Evolutionary conservation across 371 early-diverging fungal genomes (phyloP), one percentile per base, ranked within the genome.

Genomic region (Sanchytrium tribonematis): DNA sequence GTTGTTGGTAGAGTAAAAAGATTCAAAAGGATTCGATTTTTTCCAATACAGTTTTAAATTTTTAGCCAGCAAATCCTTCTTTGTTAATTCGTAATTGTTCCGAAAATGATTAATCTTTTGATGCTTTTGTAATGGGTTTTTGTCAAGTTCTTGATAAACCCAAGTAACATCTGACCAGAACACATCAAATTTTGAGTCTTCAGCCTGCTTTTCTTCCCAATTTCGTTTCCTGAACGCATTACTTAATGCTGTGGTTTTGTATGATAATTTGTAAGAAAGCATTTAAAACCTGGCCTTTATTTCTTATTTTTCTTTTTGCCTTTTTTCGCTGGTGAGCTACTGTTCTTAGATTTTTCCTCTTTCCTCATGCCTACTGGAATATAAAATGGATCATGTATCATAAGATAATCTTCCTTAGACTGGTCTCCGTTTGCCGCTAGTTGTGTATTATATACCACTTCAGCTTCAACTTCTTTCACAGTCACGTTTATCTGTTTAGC

Each of bases 1-100:
- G 31, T 81, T 78, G 72, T 79, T 80, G 28, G 22, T 28, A 70
- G 1, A 1, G 22, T 66, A 69, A 31, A 32, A 48, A 12, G 67
- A 30, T 48, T 70, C 71, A 28, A 73, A 73, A 69, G 2, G 80
- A 71, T 69, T 80, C 82, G 29, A 71, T 70, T 70, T 79, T 79
- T 27, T 81, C 83, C 69, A 78, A 75, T 72, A 77, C 78, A 71
- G 78, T 71, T 83, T 83, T 68, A 83, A 74, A 74, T 83, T 83
- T 72, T 83, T 83, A 66, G 81, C 80, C 0, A 83, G 75, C 27
- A 83, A 76, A 71, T 83, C 83, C 70, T 83, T 83, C 30, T 81
- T 74, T 28, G 83, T 83, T 29, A 83, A 74, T 81, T 82, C 83
- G 69, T 83, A 83, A 71, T 83, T 81, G 70, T 83, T 83, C 66